Evolutionary conservation across 768 basidiomycete genomes (phyloP).

Genomic region (Lactarius deliciosus): DNA sequence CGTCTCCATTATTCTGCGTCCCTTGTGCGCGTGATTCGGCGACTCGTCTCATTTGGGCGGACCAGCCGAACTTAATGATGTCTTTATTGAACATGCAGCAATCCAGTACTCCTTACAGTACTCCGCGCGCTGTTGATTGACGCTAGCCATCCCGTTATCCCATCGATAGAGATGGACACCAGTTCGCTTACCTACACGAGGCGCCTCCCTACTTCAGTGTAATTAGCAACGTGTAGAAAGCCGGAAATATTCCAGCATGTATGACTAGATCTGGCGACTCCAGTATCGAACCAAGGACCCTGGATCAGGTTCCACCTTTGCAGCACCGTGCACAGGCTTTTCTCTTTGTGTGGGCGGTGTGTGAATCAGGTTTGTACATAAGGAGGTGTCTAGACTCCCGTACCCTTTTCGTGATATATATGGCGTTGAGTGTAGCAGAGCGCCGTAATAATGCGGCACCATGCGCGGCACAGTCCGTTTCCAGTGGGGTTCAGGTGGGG

Average conservation of each 20-base stretch:
- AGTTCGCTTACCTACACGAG: conserved; percentile 13
- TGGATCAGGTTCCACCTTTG: not conserved
- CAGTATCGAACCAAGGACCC: not conserved
- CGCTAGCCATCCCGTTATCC: not conserved
- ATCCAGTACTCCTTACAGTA: not conserved
- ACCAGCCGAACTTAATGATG: not conserved
- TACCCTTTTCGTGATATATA: not conserved
- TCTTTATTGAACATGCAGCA: not conserved
- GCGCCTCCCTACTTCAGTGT: not conserved
- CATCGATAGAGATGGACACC: conserved; percentile 9
- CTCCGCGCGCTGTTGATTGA: not conserved
- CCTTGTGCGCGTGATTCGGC: conserved; percentile 6
- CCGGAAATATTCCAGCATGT: not conserved
- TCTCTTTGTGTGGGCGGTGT: not conserved
- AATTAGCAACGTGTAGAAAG: not conserved
- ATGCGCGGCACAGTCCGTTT: not conserved
- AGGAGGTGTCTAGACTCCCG: not conserved
- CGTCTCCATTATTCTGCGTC: not conserved
- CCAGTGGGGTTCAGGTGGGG: not conserved
- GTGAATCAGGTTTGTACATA: not conserved
- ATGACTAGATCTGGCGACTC: not conserved
- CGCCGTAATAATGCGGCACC: not conserved
- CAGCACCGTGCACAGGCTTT: not conserved
- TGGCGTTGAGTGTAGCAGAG: not conserved
- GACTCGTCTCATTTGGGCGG: not conserved